Conservation (phyloP, 1,284 basidiomycete species). For the Naganishia cerealis region DNA sequence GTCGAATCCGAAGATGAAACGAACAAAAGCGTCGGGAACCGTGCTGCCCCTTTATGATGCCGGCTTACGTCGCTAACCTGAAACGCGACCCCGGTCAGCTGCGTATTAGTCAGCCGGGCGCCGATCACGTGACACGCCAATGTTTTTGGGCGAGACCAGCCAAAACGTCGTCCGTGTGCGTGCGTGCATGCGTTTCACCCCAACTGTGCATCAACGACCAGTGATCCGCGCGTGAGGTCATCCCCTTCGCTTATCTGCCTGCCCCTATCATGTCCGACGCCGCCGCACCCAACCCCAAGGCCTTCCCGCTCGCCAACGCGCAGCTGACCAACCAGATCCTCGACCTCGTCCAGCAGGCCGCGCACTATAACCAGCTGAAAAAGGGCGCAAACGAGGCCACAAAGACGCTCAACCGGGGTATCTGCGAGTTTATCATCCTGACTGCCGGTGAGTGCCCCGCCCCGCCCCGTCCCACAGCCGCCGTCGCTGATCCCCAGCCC, state of each 20-base stretch:
- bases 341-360: constrained; percentile 83
- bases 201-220: constrained; percentile 35
- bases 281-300: constrained; percentile 64
- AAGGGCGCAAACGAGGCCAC: constrained; percentile 76
- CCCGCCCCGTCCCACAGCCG: neutral
- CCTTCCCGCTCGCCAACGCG: constrained; percentile 88
- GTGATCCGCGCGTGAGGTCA: constrained; percentile 46
- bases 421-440: constrained; percentile 96
- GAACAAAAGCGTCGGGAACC: neutral
- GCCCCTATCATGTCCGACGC: constrained; percentile 41
- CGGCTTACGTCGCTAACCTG: neutral
- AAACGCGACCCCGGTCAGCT: neutral
- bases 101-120: neutral
- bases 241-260: neutral
- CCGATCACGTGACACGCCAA: neutral
- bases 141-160: too few relatives aligned
- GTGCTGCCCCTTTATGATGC: too few relatives aligned
- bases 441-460: constrained; percentile 63
- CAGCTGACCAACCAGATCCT: constrained; percentile 90
- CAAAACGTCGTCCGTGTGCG: too few relatives aligned
- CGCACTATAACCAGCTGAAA: constrained; percentile 94
- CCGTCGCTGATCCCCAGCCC: neutral
- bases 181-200: neutral
- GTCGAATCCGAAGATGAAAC: neutral
- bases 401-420: constrained; percentile 97